Evolutionary conservation across 495 filamentous ascomycete genomes (phyloP).

Genomic region (Trichoderma orchidacearum): DNA sequence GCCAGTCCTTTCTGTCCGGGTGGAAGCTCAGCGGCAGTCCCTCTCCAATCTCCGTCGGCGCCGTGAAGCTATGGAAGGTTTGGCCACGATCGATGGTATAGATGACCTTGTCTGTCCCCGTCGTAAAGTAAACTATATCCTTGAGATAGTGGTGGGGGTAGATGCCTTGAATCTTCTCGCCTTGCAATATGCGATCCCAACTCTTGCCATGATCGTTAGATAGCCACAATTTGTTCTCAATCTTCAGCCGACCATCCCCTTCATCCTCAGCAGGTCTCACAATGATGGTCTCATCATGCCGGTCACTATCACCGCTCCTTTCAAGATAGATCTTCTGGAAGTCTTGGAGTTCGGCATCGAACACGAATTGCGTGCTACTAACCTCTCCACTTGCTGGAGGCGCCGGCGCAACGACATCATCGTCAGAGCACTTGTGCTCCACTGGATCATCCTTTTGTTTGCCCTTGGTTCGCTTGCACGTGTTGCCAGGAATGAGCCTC

Average conservation of each 20-base stretch:
- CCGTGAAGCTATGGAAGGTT: slow-evolving; percentile 52
- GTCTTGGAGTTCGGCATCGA: slow-evolving; percentile 39
- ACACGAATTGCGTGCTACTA: slow-evolving; percentile 34
- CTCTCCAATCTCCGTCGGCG: slow-evolving; percentile 30
- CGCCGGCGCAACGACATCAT: slow-evolving; percentile 17
- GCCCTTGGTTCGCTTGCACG: slow-evolving; percentile 48
- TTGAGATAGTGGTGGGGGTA: slow-evolving; percentile 64
- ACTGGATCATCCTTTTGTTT: slow-evolving; percentile 45
- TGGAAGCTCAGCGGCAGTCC: slow-evolving; percentile 55
- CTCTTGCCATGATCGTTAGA: slow-evolving; percentile 75
- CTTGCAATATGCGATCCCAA: slow-evolving; percentile 50
- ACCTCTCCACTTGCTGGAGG: slow-evolving; percentile 45
- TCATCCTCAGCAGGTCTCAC: slow-evolving; percentile 46
- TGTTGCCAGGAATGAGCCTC: slow-evolving; percentile 83
- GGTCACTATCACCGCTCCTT: slow-evolving; percentile 48
- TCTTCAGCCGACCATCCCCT: background rate
- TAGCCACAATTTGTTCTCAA: slow-evolving; percentile 15
- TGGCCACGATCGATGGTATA: slow-evolving; percentile 67
- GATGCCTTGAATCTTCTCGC: slow-evolving; percentile 50
- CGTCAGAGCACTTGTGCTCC: slow-evolving; percentile 40
- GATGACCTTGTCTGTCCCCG: slow-evolving; percentile 48
- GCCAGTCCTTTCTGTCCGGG: slow-evolving; percentile 63
- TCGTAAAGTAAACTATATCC: slow-evolving; percentile 77
- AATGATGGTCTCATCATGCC: slow-evolving; percentile 71
- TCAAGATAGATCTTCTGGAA: slow-evolving; percentile 73